Evolutionary conservation across 352 stramenopile genomes (phyloP), one percentile per base, ranked within the genome.

Genomic region (Thalassiosira allenii): DNA sequence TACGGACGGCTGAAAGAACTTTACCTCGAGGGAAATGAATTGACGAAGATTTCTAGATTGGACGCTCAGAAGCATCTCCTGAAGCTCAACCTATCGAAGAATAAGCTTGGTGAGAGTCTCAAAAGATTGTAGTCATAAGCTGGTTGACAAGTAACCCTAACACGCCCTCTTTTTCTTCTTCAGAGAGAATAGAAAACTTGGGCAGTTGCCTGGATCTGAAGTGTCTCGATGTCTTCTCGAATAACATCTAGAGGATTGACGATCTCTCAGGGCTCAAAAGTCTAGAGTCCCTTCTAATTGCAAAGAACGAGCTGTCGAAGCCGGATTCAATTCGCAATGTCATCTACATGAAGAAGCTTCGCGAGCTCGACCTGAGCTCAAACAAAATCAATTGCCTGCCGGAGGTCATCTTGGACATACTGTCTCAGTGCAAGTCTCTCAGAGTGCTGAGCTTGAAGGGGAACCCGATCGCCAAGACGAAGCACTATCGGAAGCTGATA

Each of bases 31-130:
- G 94, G 87, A 6, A 97, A 97, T 63, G 91, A 91, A 1, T 84
- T 97, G 27, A 86, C 20, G 14, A 91, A 89, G 22, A 98, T 98
- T 75, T 91, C 98, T 76, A 95, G 95, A 0, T 89, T 98, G 20
- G 88, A 96, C 56, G 74, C 94, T 47, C 93, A 97, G 64, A 96
- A 83, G 37, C 71, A 96, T 66, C 88, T 98, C 61, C 90, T 95
- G 32, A 96, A 94, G 27, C 89, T 98, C 2, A 98, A 98, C 67
- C 83, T 98, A 33, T 96, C 98, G 49, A 96, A 98, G 77, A 98
- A 98, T 62, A 79, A 97, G 27, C 97, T 98, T 70, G 95, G 96
- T 72, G 95, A 95, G 73, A 97, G 8, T 3, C 11, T 30, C 29
- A 20, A n/a, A 8, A 25, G 30, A 33, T 51, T n/a, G n/a, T n/a